Evolutionary conservation across 495 filamentous ascomycete genomes (phyloP).

Genomic region (Hypoxylon cercidicola): DNA sequence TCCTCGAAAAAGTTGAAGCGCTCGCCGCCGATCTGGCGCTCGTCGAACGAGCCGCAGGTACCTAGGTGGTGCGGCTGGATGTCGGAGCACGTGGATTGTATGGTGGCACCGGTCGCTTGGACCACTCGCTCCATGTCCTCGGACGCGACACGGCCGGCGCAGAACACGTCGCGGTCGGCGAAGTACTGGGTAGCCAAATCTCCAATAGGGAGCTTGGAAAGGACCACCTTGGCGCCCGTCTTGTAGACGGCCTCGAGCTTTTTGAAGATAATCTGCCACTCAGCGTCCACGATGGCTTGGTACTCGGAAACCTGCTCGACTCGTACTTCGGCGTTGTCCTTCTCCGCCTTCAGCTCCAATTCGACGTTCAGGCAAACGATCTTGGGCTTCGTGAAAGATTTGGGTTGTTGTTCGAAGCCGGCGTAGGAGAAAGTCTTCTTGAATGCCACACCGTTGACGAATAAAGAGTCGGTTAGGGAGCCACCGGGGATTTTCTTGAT

Average conservation of each 20-base stretch:
- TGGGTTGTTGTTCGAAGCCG: constrained; percentile 98
- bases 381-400: constrained; percentile 90
- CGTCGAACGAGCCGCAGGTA: constrained; percentile 89
- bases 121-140: constrained; percentile 97
- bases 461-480: constrained; percentile 94
- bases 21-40: constrained; percentile 92
- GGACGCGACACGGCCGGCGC: constrained; percentile 89
- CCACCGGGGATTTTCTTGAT: constrained; percentile 98
- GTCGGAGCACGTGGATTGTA: constrained; percentile 97
- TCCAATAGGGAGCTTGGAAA: constrained; percentile 97
- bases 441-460: constrained; percentile 98
- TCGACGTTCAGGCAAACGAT: constrained; percentile 98
- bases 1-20: constrained; percentile 98
- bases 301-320: constrained; percentile 99
- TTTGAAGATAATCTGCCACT: constrained; percentile 99
- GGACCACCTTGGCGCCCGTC: constrained; percentile 94
- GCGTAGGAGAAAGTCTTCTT: constrained; percentile 99
- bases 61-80: constrained; percentile 90
- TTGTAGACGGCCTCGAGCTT: constrained; percentile 94
- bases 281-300: constrained; percentile 98
- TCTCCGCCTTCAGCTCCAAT: constrained; percentile 96
- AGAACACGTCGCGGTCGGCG: constrained; percentile 98
- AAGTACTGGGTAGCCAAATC: constrained; percentile 98
- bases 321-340: constrained; percentile 97
- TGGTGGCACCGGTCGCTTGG: constrained; percentile 89